Base-by-base conservation (phyloP, 202 grass and related monocot species). In the Carex sylvatica region DNA sequence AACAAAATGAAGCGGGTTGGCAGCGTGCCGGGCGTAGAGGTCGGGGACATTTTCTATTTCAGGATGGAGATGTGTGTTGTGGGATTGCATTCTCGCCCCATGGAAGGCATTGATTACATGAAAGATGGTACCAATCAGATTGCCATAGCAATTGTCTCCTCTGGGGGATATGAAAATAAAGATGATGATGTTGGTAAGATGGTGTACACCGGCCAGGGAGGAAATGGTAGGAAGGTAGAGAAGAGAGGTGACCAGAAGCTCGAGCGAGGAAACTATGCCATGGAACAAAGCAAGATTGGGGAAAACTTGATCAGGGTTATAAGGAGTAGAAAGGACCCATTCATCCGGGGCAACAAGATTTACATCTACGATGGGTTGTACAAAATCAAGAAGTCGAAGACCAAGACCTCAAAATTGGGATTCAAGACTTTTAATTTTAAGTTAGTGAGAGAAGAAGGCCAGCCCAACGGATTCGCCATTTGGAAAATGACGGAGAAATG, bases 281-380 rank as follows among this genome's bases (percentile, higher is more conserved):
- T 94, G 73, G 83, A 85, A 73, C 91, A 88, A 52, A 92, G 92
- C 82, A 62, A 47, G 14, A 78, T 86, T 7, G 80, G 38, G 72
- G 85, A 91, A 80, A 94, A 94, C 55, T 71, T 72, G 30, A 92
- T 94, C 84, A 89, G 92, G 73, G 94, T 97, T 74, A 89, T 97
- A 59, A 86, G 90, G 16, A 86, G 92, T 30, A 80, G 77, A 18
- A 74, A 84, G 22, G 90, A 97, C 74, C 26, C 26, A 26, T 26
- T 26, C 26, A 26, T 26, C 26, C 26, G 26, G 26, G 26, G 26
- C 26, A 26, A 26, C 26, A 26, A 26, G 73, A 83, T 92, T 62
- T 97, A 97, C 83, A 90, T 97, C 16, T 97, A 94, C 72, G 92
- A 97, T 60, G 94, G 92, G 11, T 80, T 97, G 65, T 94, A 92